phyloP scores from a whole-genome alignment of 2,329 filamentous ascomycete species.

The Talaromyces sp. region DNA sequence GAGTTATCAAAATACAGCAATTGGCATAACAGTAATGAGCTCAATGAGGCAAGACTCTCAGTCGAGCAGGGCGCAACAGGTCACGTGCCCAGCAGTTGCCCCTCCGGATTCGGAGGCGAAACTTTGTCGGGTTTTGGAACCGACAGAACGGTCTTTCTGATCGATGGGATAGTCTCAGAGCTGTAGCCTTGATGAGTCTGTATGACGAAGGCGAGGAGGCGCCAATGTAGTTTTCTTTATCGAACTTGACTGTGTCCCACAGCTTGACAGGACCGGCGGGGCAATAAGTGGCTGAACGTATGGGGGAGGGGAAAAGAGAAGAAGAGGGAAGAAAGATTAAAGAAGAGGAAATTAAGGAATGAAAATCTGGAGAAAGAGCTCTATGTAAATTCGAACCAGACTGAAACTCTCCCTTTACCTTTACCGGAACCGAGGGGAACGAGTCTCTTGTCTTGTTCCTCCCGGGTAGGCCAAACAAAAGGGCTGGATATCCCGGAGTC shows the following conservation, averaged over 20 bases:
- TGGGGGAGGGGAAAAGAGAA: not conserved
- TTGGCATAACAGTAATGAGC: not conserved
- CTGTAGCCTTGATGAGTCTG: not conserved
- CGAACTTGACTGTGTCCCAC: not conserved
- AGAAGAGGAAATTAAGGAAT: not conserved
- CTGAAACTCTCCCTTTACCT: not conserved
- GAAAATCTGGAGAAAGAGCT: not conserved
- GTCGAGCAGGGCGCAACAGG: slow-evolving; percentile 7
- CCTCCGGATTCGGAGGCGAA: slow-evolving; percentile 18
- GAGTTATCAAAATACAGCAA: not conserved
- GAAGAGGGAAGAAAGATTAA: too few relatives aligned
- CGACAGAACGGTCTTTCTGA: not conserved
- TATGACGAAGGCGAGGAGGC: not conserved
- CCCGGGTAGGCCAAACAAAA: not conserved
- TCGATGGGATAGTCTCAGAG: not conserved
- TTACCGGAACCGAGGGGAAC: not conserved
- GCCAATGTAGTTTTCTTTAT: not conserved
- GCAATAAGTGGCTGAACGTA: not conserved
- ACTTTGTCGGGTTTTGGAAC: not conserved
- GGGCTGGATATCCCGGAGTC: not conserved
- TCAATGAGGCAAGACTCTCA: slow-evolving; percentile 3
- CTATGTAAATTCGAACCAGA: not conserved
- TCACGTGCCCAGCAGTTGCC: slow-evolving; percentile 16
- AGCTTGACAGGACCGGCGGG: not conserved
- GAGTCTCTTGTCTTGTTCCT: not conserved